These are phyloP conservation scores for Simplicillium sp. DNA, from an alignment of 2,329 filamentous ascomycete species.

Conservation along the genomic window DNA sequence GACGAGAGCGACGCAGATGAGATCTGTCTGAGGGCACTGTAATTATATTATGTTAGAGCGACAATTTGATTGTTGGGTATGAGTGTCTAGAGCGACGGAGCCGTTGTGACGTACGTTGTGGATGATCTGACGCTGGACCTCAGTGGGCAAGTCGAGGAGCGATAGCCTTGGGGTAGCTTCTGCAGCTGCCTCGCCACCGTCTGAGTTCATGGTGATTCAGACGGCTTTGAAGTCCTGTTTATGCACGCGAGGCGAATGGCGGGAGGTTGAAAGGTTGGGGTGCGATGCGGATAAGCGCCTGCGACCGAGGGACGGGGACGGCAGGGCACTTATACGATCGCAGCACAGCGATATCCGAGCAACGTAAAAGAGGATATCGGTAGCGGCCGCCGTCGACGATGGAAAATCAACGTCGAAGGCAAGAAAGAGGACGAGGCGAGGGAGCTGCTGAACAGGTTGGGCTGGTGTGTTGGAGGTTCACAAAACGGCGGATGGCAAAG, in stretches of 20 bases:
- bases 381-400: too few relatives aligned
- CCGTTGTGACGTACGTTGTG: slow-evolving; percentile 26
- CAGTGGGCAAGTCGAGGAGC: slow-evolving; percentile 34
- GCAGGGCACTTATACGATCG: too few relatives aligned
- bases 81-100: too few relatives aligned
- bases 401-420: too few relatives aligned
- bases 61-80: too few relatives aligned
- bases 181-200: slow-evolving; percentile 17
- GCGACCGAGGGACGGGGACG: too few relatives aligned
- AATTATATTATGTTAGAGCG: slow-evolving; percentile 4
- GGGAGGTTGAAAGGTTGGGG: background rate
- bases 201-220: slow-evolving; percentile 23
- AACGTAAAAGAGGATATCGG: too few relatives aligned
- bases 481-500: too few relatives aligned
- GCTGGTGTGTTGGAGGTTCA: too few relatives aligned
- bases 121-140: slow-evolving; percentile 39
- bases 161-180: slow-evolving; percentile 12
- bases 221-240: background rate
- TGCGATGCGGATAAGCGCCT: background rate
- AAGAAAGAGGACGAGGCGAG: too few relatives aligned
- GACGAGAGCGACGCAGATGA: slow-evolving; percentile 49
- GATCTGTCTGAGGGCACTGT: slow-evolving; percentile 41
- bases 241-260: background rate
- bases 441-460: too few relatives aligned
- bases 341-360: too few relatives aligned